These are phyloP conservation scores for Cystofilobasidium macerans DNA, from an alignment of 768 basidiomycete genomes.

Conservation along the genomic window DNA sequence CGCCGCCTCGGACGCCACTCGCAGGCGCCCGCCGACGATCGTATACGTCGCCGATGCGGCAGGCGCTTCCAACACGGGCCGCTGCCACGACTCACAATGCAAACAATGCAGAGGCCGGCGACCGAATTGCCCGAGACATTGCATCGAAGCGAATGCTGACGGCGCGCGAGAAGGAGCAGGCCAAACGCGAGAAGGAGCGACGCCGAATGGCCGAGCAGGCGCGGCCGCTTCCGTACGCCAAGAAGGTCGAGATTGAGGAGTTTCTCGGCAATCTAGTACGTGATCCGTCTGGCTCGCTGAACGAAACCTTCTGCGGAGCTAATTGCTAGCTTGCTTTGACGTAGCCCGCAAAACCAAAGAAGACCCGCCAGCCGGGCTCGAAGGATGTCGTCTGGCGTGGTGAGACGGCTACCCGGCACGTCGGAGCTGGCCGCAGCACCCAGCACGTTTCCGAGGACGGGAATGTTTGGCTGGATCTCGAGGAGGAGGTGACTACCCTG, in stretches of 20 bases:
- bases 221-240: constrained; percentile 20
- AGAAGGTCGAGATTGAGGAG: constrained; percentile 26
- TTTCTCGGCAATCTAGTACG: constrained; percentile 21
- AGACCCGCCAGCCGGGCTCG: constrained; percentile 1
- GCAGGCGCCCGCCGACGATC: neutral
- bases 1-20: neutral
- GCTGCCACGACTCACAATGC: no score
- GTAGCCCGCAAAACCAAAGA: constrained; percentile 1
- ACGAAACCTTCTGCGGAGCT: no score
- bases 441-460: constrained; percentile 20
- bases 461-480: constrained; percentile 22
- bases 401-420: neutral
- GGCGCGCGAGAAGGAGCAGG: neutral
- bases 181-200: constrained; percentile 13
- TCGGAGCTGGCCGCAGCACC: constrained; percentile 2
- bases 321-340: no score
- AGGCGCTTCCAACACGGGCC: no score
- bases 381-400: constrained; percentile 1
- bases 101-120: no score
- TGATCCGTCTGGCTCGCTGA: neutral
- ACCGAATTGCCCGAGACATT: neutral
- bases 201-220: constrained; percentile 8
- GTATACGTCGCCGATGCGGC: neutral
- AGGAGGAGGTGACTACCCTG: constrained; percentile 17
- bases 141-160: neutral